Conservation (phyloP, 768 basidiomycete genomes). For the Auricularia auricula-judae region DNA sequence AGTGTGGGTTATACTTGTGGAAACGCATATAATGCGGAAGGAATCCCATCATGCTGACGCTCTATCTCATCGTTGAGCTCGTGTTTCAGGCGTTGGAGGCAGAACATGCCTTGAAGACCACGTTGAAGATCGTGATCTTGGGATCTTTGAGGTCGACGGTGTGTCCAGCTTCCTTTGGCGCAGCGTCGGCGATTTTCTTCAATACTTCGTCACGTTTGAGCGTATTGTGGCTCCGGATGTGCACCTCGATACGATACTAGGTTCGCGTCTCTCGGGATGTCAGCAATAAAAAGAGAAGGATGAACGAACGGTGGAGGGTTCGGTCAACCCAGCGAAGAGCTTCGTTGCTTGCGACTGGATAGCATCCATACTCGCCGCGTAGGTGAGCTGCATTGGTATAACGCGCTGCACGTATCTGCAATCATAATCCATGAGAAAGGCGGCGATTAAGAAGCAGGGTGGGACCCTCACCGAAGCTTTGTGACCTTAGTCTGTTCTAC, state of each 20-base stretch:
- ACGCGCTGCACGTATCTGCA: slow-evolving; percentile 59
- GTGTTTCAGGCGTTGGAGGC: neutral
- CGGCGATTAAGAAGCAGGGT: neutral
- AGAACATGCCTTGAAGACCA: slow-evolving; percentile 63
- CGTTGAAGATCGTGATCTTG: slow-evolving; percentile 64
- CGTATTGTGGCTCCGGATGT: slow-evolving; percentile 67
- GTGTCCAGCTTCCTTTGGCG: slow-evolving; percentile 45
- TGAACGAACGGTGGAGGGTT: neutral
- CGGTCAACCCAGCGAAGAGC: slow-evolving; percentile 42
- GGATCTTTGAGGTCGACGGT: slow-evolving; percentile 59
- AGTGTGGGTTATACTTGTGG: neutral
- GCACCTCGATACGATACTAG: slow-evolving; percentile 47
- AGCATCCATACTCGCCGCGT: slow-evolving; percentile 57
- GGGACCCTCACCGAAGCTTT: slow-evolving; percentile 44
- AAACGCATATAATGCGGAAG: neutral
- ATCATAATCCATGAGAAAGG: neutral
- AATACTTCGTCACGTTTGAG: slow-evolving; percentile 49
- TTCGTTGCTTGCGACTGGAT: slow-evolving; percentile 51
- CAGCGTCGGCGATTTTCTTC: slow-evolving; percentile 55
- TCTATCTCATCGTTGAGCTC: neutral
- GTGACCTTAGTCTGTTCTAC: slow-evolving; percentile 52
- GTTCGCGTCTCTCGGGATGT: neutral
- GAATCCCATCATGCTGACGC: neutral
- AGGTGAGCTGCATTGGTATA: slow-evolving; percentile 57
- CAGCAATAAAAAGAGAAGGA: neutral